Evolutionary conservation across 768 basidiomycete genomes (phyloP), one percentile per base, ranked within the genome.

Genomic region (Rubroboletus satanas): DNA sequence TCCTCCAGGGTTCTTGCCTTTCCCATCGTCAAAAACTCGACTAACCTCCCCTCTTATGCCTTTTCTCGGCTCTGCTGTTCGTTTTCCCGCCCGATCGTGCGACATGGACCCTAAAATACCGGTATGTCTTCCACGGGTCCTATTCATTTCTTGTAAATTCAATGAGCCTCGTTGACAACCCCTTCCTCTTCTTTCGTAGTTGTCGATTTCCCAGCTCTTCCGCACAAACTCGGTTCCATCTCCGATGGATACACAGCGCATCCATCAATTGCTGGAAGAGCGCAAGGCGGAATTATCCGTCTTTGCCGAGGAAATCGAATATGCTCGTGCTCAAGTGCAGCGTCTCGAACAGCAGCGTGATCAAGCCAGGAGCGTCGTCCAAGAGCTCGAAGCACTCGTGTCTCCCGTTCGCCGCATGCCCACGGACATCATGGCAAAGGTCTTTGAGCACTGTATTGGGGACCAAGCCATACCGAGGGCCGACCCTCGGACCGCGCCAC

Each of bases 351-450:
- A 31, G 0, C 53, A 59, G 23, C 56, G 59, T 5, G 49, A 47
- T 8, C 38, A 47, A 0, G 51, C 59, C 12, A 33, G 54, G 5
- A 45, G 3, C n/a, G 37, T 70, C 53, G 55, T 68, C 14, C 57
- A 55, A 1, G 61, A 69, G 45, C 62, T 69, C 44, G 56, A 68
- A 28, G 68, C 70, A 0, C 63, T 69, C 23, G 11, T 61, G 14
- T 68, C 68, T 10, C 70, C 68, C 49, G 51, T 68, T 6, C 70
- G 70, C 32, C 70, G 68, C 50, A 59, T 71, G 57, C 68, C 68
- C 46, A 68, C 59, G 11, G 68, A 69, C 52, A 59, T 71, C 56
- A 68, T 69, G 54, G 52, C 54, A 15, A 66, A 51, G 8, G 15
- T 69, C 29, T 69, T 69, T 39, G 66, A 68, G 33, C 58, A 59